Evolutionary conservation across 202 grass and related monocot species (phyloP).

Genomic region (Setaria italica): DNA sequence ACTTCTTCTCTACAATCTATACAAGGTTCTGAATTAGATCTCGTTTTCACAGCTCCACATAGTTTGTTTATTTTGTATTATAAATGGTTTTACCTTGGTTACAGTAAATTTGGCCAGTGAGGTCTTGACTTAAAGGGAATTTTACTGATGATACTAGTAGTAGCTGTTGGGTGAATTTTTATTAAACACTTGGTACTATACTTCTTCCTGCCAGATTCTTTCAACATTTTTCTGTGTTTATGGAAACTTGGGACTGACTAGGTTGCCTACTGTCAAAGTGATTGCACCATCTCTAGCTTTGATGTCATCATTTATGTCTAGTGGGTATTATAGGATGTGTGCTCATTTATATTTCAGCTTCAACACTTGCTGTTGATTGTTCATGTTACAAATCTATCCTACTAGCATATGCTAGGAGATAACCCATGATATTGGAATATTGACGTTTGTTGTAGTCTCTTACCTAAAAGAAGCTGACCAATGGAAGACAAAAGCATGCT

Average conservation of each 20-base stretch:
- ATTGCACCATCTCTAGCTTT: conserved; percentile 5
- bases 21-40: conserved; percentile 53
- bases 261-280: neutral
- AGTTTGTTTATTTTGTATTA: neutral
- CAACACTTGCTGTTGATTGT: neutral
- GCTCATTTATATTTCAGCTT: conserved; percentile 17
- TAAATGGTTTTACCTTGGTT: neutral
- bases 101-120: neutral
- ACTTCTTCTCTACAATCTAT: conserved; percentile 92
- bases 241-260: conserved; percentile 23
- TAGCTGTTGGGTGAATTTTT: neutral
- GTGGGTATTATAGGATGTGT: neutral
- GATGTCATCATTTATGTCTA: neutral
- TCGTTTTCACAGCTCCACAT: neutral
- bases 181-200: neutral
- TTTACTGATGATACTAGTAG: neutral
- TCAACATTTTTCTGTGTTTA: neutral
- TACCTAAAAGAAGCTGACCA: conserved; percentile 1
- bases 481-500: neutral
- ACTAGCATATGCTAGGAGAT: neutral
- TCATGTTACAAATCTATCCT: neutral
- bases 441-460: neutral
- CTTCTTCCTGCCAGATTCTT: too few species aligned
- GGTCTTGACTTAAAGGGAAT: neutral
- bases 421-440: neutral